Evolutionary conservation across 2,329 filamentous ascomycete species (phyloP).

Genomic region (Claviceps cyperi): DNA sequence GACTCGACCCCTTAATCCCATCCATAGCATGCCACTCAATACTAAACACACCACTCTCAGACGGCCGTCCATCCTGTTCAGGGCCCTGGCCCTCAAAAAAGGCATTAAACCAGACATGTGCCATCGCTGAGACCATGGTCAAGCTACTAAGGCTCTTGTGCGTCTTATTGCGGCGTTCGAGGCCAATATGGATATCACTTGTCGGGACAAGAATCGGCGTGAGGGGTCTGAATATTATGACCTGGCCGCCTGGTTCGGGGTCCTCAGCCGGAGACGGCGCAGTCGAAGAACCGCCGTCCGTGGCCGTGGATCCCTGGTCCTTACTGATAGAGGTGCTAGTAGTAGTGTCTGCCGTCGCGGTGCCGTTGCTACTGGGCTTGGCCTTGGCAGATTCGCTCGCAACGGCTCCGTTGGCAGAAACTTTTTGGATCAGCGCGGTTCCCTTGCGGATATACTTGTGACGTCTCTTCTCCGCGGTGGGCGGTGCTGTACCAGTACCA

Average conservation of each 20-base stretch:
- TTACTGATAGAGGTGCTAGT: neutral
- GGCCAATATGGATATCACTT: constrained; percentile 79
- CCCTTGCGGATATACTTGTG: constrained; percentile 15
- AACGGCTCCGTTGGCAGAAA: constrained; percentile 11
- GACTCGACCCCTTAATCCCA: constrained; percentile 77
- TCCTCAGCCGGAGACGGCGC: constrained; percentile 9
- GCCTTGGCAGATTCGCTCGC: constrained; percentile 11
- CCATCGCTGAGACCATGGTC: constrained; percentile 83
- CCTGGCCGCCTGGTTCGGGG: constrained; percentile 47
- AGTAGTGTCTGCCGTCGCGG: constrained; percentile 3
- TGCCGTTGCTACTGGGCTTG: constrained; percentile 8
- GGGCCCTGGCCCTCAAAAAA: constrained; percentile 78
- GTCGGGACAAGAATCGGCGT: constrained; percentile 56
- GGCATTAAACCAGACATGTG: constrained; percentile 93
- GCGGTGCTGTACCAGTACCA: neutral
- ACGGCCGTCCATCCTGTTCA: constrained; percentile 49
- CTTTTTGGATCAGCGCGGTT: constrained; percentile 21
- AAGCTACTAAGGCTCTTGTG: constrained; percentile 64
- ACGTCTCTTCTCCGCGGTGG: constrained; percentile 5
- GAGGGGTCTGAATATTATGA: constrained; percentile 63
- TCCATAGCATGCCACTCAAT: constrained; percentile 62
- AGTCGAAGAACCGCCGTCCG: neutral
- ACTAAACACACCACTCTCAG: constrained; percentile 49
- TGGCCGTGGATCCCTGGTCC: neutral
- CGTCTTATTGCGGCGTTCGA: constrained; percentile 73